Evolutionary conservation across 148 eudicot genomes (phyloP).

Genomic region (Suaeda aralocaspica): DNA sequence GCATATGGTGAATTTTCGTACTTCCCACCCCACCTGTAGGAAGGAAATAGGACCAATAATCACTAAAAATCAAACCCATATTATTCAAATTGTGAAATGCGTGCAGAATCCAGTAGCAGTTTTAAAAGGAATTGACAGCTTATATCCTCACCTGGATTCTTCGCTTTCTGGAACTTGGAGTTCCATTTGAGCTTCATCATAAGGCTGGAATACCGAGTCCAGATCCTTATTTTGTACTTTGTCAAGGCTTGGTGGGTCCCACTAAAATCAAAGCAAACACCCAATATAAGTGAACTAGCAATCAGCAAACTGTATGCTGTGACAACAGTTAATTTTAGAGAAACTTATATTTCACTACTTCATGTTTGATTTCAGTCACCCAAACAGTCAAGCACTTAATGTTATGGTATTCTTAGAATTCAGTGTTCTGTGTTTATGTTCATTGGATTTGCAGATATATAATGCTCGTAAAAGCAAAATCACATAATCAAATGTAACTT

Average conservation of each 20-base stretch:
- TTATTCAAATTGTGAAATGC: no score
- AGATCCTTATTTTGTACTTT: constrained; percentile 52
- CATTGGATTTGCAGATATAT: neutral
- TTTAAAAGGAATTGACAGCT: neutral
- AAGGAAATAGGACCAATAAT: no score
- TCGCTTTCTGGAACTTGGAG: constrained; percentile 70
- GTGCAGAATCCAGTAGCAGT: neutral
- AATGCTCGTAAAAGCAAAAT: neutral
- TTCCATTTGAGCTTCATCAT: constrained; percentile 60
- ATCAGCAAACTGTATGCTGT: neutral
- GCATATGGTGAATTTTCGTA: constrained; percentile 68
- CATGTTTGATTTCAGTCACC: neutral
- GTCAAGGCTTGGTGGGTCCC: constrained; percentile 82
- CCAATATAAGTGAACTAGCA: neutral
- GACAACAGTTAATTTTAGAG: neutral
- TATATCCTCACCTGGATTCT: constrained; percentile 48
- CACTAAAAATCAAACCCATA: neutral
- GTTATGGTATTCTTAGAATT: neutral
- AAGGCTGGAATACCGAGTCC: constrained; percentile 63
- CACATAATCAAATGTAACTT: constrained; percentile 1
- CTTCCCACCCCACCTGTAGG: constrained; percentile 84
- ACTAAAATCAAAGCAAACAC: constrained; percentile 39
- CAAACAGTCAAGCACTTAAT: neutral
- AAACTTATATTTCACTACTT: neutral
- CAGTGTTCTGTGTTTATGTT: neutral